Evolutionary conservation across 352 stramenopile genomes (phyloP), one percentile per base, ranked within the genome.

Genomic region (Phytophthora ohioensis): DNA sequence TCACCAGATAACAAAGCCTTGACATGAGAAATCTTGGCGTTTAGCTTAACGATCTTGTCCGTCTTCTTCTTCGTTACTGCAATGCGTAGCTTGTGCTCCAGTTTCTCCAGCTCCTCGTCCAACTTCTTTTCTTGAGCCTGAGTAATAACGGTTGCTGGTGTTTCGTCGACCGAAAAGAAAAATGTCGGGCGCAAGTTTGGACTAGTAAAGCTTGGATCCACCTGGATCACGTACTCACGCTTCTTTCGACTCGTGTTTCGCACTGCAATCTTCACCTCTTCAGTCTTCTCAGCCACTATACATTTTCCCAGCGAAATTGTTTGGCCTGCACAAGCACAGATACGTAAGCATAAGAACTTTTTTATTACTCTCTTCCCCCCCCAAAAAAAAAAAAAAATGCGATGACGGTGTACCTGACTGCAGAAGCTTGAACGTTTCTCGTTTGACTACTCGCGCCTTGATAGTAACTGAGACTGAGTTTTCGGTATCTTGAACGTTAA

Each of bases 61-160:
- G 79, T 66, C 57, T 97, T 97, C 66, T 97, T 97, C 74, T 97
- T 97, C 12, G 90, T 97, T 61, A 90, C 77, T 13, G 89, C 88
- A 55, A 97, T 97, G 8, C 90, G 86, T 21, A 97, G 62, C 64
- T 97, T 97, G 64, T 97, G 90, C 64, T 97, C 90, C 49, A 97
- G 67, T 58, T 97, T 97, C 52, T 97, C 90, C 49, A 97, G 49
- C 61, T 97, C 90, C 77, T 97, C 90, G 49, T 97, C 90, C 12
- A 97, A 61, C 54, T 96, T 97, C 49, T 95, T 95, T 65, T 97
- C 90, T 64, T 97, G 89, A 1, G 89, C 90, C 79, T 97, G 90
- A 41, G 90, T 96, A 52, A 97, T 95, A 34, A 86, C 89, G 17
- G 86, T 76, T 6, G 87, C 87, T n/a, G 90, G 88, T 9, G 88